Evolutionary conservation across 140 eudicot genomes (phyloP), one percentile per base, ranked within the genome.

Genomic region (Cichorium intybus): DNA sequence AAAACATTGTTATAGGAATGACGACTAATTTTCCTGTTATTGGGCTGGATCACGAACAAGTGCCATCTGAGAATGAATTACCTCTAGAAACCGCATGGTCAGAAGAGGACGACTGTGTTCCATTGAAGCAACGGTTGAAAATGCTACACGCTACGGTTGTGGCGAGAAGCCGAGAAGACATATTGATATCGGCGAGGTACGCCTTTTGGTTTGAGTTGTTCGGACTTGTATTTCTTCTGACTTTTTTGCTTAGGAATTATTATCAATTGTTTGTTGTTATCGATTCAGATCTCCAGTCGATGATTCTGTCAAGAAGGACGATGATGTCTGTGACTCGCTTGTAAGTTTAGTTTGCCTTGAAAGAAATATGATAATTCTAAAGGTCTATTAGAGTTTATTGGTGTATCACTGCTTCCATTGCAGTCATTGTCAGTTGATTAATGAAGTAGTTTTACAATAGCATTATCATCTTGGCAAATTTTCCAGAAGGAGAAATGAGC

Each of bases 71-170:
- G 50, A 49, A 71, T 22, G 61, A 70, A 46, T 31, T 17, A 27
- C 61, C 60, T 37, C n/a, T 11, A 24, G 75, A 69, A 58, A 33
- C 62, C 53, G 52, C 8, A 10, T 81, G 87, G 88, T 74, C 89
- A 7, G 90, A 73, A 16, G 90, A 85, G 45, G 67, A 46, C 61
- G 96, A 82, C 18, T 54, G 80, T 22, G 48, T 88, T 69, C 96
- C 96, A 4, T 77, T 88, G 71, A 88, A 85, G 55, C 83, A 85
- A 66, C 94, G 95, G 11, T 52, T 77, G 70, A 85, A 82, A 48
- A 23, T 80, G 78, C 62, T 88, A 0, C 85, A 54, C 21, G 80
- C 79, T 2, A 76, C 46, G 28, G 45, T 68, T 20, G 18, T 22
- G n/a, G 14, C 28, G 8, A 20, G 31, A 28, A 55, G 28, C 56